Evolutionary conservation across 2,329 filamentous ascomycete genomes (phyloP), one percentile per base, ranked within the genome.

Genomic region (Talaromyces sp.): DNA sequence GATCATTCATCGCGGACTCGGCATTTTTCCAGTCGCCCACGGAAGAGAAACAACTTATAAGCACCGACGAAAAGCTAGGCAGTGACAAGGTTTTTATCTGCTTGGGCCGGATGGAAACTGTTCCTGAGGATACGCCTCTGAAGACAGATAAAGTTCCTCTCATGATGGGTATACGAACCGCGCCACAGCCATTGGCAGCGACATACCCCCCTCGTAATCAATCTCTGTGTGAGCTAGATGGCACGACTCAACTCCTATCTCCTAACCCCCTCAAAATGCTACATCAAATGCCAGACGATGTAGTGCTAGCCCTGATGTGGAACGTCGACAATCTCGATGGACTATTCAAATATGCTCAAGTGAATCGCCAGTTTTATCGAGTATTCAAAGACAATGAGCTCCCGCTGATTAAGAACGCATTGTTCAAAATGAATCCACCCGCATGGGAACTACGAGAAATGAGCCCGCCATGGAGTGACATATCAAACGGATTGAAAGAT

Each of bases 361-460:
- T 84, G 48, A 84, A 81, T 65, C 76, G 74, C 50, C 79, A 78
- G 19, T 84, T 85, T 69, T 84, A 84, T 63, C 73, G 73, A 3
- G 77, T 83, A 0, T 86, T 82, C 70, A 84, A 84, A 65, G 71
- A 75, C 19, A 75, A 84, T 63, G 82, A 85, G 63, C 70, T 85
- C 48, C 66, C 73, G 0, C 71, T 85, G 2, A 77, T 85, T 57
- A 80, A 80, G 52, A 71, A 69, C 5, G 76, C 81, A 0, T 66
- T 83, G 3, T 77, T 73, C 53, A 80, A 77, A 48, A 78, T 80
- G 72, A 85, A 81, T 1, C 77, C 82, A 5, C 76, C 84, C 1
- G 82, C 82, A 0, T 85, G 81, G 81, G 84, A 86, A 63, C 72
- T 83, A 51, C 78, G 82, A 13, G 81, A 86, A 63, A 81, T 83